phyloP scores from a whole-genome alignment of 179 eudicot genomes.

The Gypsophila paniculata region DNA sequence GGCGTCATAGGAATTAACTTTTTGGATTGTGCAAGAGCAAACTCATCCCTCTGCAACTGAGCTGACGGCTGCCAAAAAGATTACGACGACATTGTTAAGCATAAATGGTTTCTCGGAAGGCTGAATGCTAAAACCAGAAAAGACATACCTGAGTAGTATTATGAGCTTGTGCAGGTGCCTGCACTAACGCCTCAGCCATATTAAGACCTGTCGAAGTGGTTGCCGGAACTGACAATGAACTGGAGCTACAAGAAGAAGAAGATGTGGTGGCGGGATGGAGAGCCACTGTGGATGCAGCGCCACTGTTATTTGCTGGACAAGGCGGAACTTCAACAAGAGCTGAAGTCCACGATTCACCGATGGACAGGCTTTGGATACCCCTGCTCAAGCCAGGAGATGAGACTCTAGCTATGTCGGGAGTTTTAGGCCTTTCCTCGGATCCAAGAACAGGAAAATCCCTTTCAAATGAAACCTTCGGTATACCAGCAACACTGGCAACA shows the following conservation, averaged over 20 bases:
- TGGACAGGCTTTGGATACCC: slow-evolving; percentile 46
- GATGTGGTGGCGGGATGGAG: slow-evolving; percentile 26
- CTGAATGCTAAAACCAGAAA: background rate
- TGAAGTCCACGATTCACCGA: slow-evolving; percentile 68
- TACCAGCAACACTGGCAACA: slow-evolving; percentile 26
- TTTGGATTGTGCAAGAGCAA: slow-evolving; percentile 69
- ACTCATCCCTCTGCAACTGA: slow-evolving; percentile 69
- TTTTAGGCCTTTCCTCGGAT: slow-evolving; percentile 52
- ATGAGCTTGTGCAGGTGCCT: slow-evolving; percentile 51
- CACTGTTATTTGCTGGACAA: slow-evolving; percentile 39
- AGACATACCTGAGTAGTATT: slow-evolving; percentile 47
- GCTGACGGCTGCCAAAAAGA: slow-evolving; percentile 40
- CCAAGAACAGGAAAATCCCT: slow-evolving; percentile 70
- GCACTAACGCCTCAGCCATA: slow-evolving; percentile 82
- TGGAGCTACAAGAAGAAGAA: slow-evolving; percentile 17
- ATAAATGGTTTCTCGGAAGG: background rate
- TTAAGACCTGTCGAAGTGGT: slow-evolving; percentile 42
- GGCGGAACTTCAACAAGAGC: slow-evolving; percentile 75
- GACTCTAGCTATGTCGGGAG: slow-evolving; percentile 50
- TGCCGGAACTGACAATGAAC: slow-evolving; percentile 27
- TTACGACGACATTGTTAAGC: background rate
- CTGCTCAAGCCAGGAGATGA: slow-evolving; percentile 66
- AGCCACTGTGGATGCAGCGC: slow-evolving; percentile 29
- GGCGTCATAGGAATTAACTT: slow-evolving; percentile 78
- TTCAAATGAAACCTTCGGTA: slow-evolving; percentile 56